Evolutionary conservation across 202 grass and related monocot species (phyloP).

Genomic region (Elaeis oleifera): DNA sequence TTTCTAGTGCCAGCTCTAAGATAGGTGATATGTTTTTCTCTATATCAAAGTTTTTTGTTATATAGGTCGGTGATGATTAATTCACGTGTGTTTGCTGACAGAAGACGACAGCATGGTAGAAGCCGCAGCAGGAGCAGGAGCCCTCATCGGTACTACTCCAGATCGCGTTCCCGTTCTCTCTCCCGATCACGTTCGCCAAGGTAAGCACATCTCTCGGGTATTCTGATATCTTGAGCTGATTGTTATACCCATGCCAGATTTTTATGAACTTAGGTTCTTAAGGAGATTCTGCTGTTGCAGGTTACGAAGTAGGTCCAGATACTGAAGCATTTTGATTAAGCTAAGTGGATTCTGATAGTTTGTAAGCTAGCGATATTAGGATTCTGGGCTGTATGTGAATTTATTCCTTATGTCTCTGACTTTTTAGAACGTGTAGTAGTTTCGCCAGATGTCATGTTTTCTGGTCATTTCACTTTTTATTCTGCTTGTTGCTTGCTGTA

Average conservation of each 20-base stretch:
- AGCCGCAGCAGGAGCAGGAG: slow-evolving; percentile 73
- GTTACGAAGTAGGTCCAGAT: slow-evolving; percentile 2
- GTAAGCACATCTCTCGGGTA: slow-evolving; percentile 21
- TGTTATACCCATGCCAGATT: not conserved
- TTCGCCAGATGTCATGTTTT: no score
- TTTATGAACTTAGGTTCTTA: slow-evolving; percentile 4
- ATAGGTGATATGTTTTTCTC: no score
- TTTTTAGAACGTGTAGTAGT: no score
- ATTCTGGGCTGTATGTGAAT: not conserved
- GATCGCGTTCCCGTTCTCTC: slow-evolving; percentile 34
- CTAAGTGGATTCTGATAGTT: not conserved
- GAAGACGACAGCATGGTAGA: slow-evolving; percentile 51
- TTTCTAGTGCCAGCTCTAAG: no score
- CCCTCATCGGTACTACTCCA: slow-evolving; percentile 40
- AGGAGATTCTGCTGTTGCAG: slow-evolving; percentile 1
- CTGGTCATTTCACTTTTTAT: no score
- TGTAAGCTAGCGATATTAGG: not conserved
- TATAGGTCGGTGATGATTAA: not conserved
- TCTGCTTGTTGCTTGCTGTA: no score
- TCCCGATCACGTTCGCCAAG: slow-evolving; percentile 67
- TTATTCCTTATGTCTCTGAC: not conserved
- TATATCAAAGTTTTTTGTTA: no score
- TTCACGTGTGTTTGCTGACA: slow-evolving; percentile 30
- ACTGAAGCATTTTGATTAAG: not conserved
- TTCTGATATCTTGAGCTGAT: not conserved